These are phyloP conservation scores for Ustilago hordei DNA, from an alignment of 1,284 basidiomycete species.

Conservation along the genomic window DNA sequence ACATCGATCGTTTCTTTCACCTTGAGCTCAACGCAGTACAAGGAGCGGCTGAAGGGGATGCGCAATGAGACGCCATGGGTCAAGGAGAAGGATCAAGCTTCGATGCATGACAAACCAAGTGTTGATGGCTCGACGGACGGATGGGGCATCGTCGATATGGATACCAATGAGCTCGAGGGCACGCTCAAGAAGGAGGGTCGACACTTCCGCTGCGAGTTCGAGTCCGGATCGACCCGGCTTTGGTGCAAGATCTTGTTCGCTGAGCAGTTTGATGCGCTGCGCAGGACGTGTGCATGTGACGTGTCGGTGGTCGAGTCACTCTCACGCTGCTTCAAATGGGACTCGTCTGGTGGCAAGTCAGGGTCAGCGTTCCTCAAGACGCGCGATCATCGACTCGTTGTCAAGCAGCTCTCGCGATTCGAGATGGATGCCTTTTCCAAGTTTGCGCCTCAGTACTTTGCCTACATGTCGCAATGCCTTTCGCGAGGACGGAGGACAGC, in stretches of 20 bases:
- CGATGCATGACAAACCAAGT: slow-evolving; percentile 76
- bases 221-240: slow-evolving; percentile 85
- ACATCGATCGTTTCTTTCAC: slow-evolving; percentile 97
- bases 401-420: slow-evolving; percentile 91
- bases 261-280: slow-evolving; percentile 94
- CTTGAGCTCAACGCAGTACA: slow-evolving; percentile 87
- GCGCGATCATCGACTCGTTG: slow-evolving; percentile 95
- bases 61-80: slow-evolving; percentile 35
- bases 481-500: slow-evolving; percentile 83
- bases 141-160: slow-evolving; percentile 47
- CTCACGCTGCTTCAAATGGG: slow-evolving; percentile 94
- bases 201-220: slow-evolving; percentile 68
- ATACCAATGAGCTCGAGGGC: slow-evolving; percentile 51
- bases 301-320: slow-evolving; percentile 92
- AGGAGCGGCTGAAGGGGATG: slow-evolving; percentile 59
- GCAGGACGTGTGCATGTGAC: slow-evolving; percentile 91
- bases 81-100: slow-evolving; percentile 43
- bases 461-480: slow-evolving; percentile 81
- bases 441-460: slow-evolving; percentile 97
- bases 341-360: slow-evolving; percentile 94
- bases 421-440: slow-evolving; percentile 96
- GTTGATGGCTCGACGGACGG: slow-evolving; percentile 31
- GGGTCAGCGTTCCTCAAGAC: slow-evolving; percentile 93
- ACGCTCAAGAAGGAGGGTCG: slow-evolving; percentile 62
- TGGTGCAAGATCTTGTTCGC: slow-evolving; percentile 91